Percentiles rank a stretch among this genome's conserved stretches.
These are phyloP conservation scores for Bromus sterilis DNA, from an alignment of 176 grass and related monocot genomes.

Conservation along the genomic window DNA sequence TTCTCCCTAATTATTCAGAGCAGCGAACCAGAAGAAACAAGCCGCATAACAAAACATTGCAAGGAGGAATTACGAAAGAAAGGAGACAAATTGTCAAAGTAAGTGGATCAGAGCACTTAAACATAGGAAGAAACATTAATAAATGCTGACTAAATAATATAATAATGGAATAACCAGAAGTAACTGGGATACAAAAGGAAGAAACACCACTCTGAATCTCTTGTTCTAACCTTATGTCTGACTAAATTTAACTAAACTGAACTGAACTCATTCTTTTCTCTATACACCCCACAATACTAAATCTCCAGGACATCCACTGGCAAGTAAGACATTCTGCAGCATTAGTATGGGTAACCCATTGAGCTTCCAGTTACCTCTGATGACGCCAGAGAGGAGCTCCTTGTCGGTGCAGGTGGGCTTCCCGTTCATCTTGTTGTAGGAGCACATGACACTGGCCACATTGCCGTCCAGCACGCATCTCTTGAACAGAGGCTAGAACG, in stretches of 20 bases:
- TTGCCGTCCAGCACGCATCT: too few species aligned
- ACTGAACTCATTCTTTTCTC: conserved; percentile 46
- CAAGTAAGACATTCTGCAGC: too few species aligned
- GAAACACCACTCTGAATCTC: conserved; percentile 28
- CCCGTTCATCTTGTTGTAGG: too few species aligned
- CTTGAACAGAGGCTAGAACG: too few species aligned
- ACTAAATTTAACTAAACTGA: conserved; percentile 46
- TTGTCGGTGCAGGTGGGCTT: too few species aligned
- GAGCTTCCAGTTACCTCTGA: too few species aligned
- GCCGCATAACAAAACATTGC: background rate
- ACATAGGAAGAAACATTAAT: background rate
- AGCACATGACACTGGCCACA: too few species aligned
- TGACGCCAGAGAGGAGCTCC: too few species aligned
- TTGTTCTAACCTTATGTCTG: conserved; percentile 52
- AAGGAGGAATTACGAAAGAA: background rate
- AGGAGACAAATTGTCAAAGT: too few species aligned
- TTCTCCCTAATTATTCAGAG: background rate
- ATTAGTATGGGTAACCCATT: too few species aligned
- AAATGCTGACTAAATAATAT: conserved; percentile 13
- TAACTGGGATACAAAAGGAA: conserved; percentile 46
- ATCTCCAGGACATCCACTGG: too few species aligned
- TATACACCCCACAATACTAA: conserved; percentile 66
- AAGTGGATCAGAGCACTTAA: too few species aligned
- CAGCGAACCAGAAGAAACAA: background rate
- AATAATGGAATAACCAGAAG: conserved; percentile 45